phyloP scores from a whole-genome alignment of 495 filamentous ascomycete species.

The Pyrenopolyporus hunteri region DNA sequence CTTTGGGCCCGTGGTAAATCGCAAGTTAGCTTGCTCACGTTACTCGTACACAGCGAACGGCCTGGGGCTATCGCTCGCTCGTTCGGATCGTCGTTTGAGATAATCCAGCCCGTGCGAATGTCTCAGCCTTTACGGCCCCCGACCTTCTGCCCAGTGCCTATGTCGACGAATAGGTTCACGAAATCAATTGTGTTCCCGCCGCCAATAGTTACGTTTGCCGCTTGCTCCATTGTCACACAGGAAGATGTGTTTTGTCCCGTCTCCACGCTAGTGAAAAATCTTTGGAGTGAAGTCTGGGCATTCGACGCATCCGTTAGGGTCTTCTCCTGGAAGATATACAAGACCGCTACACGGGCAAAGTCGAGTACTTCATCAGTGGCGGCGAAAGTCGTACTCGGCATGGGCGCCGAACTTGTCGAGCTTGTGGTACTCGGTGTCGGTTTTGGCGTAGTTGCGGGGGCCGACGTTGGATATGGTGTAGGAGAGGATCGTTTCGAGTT shows the following conservation, averaged over 20 bases:
- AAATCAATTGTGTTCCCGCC: slow-evolving; percentile 54
- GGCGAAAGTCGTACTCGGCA: slow-evolving; percentile 43
- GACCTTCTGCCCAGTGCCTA: slow-evolving; percentile 42
- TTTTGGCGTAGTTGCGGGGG: slow-evolving; percentile 30
- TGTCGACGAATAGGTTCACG: slow-evolving; percentile 47
- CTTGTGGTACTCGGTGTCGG: slow-evolving; percentile 30
- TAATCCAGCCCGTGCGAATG: background rate
- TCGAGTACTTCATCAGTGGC: slow-evolving; percentile 62
- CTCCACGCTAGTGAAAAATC: slow-evolving; percentile 52
- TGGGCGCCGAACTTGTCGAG: slow-evolving; percentile 22
- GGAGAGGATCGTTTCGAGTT: slow-evolving; percentile 29
- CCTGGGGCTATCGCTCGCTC: background rate
- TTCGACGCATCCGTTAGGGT: slow-evolving; percentile 57
- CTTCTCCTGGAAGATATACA: slow-evolving; percentile 66
- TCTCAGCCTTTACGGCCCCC: slow-evolving; percentile 26
- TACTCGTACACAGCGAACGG: slow-evolving; percentile 3
- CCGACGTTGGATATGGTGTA: slow-evolving; percentile 35
- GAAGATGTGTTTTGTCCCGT: slow-evolving; percentile 30
- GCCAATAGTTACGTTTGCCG: slow-evolving; percentile 52
- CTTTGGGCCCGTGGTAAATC: background rate
- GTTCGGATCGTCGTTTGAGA: slow-evolving; percentile 2
- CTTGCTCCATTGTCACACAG: slow-evolving; percentile 35
- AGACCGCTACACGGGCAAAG: slow-evolving; percentile 68
- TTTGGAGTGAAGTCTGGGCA: slow-evolving; percentile 64
- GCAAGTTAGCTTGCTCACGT: slow-evolving; percentile 25